Base-by-base conservation (phyloP, 345 rosid genomes). In the Iberis pinnata region DNA sequence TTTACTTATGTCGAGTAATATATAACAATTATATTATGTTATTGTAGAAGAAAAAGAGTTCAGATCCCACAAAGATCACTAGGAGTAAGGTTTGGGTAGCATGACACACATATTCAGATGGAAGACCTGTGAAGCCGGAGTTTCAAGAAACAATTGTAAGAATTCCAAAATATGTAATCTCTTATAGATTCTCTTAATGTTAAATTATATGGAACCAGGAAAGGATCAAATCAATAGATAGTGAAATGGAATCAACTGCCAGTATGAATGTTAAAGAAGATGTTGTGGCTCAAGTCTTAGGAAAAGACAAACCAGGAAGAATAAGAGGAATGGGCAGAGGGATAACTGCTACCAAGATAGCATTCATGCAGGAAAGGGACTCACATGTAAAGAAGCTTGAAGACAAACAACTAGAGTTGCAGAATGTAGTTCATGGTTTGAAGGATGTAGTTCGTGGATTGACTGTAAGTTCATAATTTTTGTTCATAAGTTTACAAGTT, bases 81-180 rank as follows among this genome's bases (percentile, higher is more conserved):
- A 12, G 32, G 17, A 45, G 18, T 24, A 45, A 45, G 26, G 32
- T 45, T 1, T 13, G 49, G 18, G 0, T 45, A 45, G 26, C 32
- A 45, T 12, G 32, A 12, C 36, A 47, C 13, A 47, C 52, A 26
- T 36, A 47, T 47, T 47, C 36, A 25, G 36, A 47, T 47, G 20
- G 36, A 19, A 47, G 20, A 47, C 36, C 52, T 47, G 36, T 47
- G 17, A 26, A 12, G 20, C 36, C 36, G 1, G 33, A 46, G 18
- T 25, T 46, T 25, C 33, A 24, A 24, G 33, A 24, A 1, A 25
- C 33, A 2, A 29, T 46, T 14, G 35, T 46, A 5, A 13, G 19
- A 7, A 29, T 29, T 29, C 33, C 25, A 22, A 6, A 22, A 22
- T 22, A 3, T 22, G 3, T 29, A 29, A 9, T 29, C 8, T 29